Evolutionary conservation across 2,329 filamentous ascomycete species (phyloP), one percentile per base, ranked within the genome.

Genomic region (Cladophialophora psammophila): DNA sequence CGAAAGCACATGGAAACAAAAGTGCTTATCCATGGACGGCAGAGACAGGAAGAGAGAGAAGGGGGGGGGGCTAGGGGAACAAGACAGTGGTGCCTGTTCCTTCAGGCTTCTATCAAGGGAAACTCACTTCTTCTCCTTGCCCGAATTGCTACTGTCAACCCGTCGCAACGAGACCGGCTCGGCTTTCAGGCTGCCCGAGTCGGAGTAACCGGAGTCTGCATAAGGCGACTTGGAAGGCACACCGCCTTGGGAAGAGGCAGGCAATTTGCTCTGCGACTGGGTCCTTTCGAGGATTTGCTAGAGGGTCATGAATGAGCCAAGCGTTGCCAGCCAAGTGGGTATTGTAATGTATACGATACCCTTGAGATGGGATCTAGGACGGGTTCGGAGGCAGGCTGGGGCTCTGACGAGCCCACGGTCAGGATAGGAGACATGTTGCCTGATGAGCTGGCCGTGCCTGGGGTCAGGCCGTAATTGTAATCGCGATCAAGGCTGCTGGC

Each of bases 101-200:
- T 5, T 12, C 60, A 48, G 62, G n/a, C 53, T 35, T 58, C 36
- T 50, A 52, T 9, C 32, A 26, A 32, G 10, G 50, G 35, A 45
- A 82, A 82, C 85, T 75, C 80, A 91, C 89, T 86, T 91, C 80
- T 90, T 91, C 68, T 91, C 89, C 76, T 84, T 90, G 59, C 73
- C 60, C 34, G 74, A 65, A 55, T 77, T 81, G 63, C 76, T 77
- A 60, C 75, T 70, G 55, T 80, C 77, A 59, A 70, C 64, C 57
- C 70, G 54, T 55, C 66, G 65, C 42, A 70, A 58, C 40, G 66
- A 38, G 70, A 72, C 57, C 74, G 76, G 63, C 69, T 75, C 68
- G 70, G 69, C 62, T 72, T 63, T 60, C 74, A 75, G 31, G 78
- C 77, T 52, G 73, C 68, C 61, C 71, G 72, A 67, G 70, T 80